phyloP scores from a whole-genome alignment of 306 rosid species.

The Malus asiatica region DNA sequence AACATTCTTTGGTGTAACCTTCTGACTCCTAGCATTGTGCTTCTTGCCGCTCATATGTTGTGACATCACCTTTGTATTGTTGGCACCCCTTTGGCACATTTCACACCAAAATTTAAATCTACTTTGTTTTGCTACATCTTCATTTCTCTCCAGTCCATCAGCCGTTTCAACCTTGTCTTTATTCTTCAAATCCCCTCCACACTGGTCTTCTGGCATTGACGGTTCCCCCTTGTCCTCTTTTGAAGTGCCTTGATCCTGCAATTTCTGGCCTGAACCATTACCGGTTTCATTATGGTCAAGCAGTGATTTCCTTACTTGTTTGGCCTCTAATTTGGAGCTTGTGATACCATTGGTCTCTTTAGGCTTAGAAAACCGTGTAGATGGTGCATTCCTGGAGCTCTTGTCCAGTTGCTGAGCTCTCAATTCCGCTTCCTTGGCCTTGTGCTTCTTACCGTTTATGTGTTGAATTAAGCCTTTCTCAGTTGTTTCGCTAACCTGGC shows the following conservation, averaged over 20 bases:
- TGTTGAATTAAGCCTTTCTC: conserved; percentile 34
- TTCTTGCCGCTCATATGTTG: conserved; percentile 36
- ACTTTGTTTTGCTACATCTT: neutral
- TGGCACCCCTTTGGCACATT: conserved; percentile 26
- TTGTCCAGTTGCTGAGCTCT: conserved; percentile 6
- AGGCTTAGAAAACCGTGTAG: neutral
- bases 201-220: conserved; percentile 7
- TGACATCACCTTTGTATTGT: conserved; percentile 15
- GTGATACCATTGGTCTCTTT: neutral
- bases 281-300: conserved; percentile 6
- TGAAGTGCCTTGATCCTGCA: neutral
- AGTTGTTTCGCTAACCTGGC: conserved; percentile 27
- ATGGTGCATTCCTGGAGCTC: conserved; percentile 1
- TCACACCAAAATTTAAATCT: conserved; percentile 37
- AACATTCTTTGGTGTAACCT: neutral
- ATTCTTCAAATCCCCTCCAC: neutral
- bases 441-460: conserved; percentile 61
- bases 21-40: conserved; percentile 17
- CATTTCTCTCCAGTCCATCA: neutral
- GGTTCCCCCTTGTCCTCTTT: conserved; percentile 14
- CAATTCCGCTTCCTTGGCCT: conserved; percentile 33
- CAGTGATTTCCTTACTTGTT: neutral
- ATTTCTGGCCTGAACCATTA: conserved; percentile 1
- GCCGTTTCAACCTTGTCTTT: neutral
- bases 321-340: conserved; percentile 9